Base-by-base conservation (phyloP, 2,329 filamentous ascomycete species). In the Zymoseptoria brevis region DNA sequence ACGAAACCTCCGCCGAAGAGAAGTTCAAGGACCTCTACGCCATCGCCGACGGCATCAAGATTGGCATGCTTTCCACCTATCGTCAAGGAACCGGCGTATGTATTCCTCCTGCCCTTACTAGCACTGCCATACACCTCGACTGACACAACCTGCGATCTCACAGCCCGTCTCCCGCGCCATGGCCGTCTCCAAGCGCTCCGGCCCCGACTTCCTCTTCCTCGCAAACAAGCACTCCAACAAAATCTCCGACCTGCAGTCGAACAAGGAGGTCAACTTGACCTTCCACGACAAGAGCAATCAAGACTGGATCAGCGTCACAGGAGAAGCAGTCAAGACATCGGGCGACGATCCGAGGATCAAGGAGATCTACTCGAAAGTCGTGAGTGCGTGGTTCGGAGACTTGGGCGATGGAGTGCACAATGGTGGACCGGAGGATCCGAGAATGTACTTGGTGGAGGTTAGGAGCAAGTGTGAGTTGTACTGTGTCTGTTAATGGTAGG, bases 121-220 rank as follows among this genome's bases (percentile, higher is more conserved):
- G 11, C 24, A 26, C 8, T 9, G 24, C 16, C 5, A 41, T n/a
- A 19, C 19, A 24, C 16, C 58, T 55, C 58, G 41, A 64, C 24
- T 45, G 16, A 45, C 35, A 45, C 13, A 45, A 16, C 13, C 4
- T 6, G 5, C 13, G 3, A 19, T 8, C 41, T n/a, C 53, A 19
- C 56, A 67, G 57, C 75, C 75, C 16, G 75, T 78, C 35, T 74
- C 73, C 45, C 76, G 79, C 60, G 75, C 76, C 57, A 81, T 81
- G 79, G 77, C 74, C 52, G 67, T 79, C 24, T 76, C 76, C 56
- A 76, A 89, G 86, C 73, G 89, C 56, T 64, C 66, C 54, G 79
- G 79, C 9, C 78, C 78, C 6, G 78, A 81, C 68, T 78, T 80
- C 67, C 74, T 80, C 64, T 80, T 79, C 72, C 74, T 81, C 53